Conservation (phyloP, 192 early-diverging fungal species). For the Haplosporangium gracile region DNA sequence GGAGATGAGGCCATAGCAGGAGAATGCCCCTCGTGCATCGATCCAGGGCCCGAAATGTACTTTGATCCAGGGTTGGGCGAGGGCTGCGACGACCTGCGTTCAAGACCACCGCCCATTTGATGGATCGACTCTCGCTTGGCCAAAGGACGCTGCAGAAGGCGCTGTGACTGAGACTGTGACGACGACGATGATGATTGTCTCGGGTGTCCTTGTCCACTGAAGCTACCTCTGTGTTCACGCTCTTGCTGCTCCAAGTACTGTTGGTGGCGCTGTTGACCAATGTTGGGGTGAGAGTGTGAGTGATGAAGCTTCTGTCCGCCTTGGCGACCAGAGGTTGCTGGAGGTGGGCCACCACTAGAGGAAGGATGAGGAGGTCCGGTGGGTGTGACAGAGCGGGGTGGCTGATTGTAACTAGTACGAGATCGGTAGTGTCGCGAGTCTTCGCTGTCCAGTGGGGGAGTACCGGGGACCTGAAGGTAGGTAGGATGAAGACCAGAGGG, state of each 20-base stretch:
- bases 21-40: slow-evolving; percentile 17
- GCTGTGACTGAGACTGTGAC: slow-evolving; percentile 17
- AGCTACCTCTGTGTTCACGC: slow-evolving; percentile 35
- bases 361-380: slow-evolving; percentile 12
- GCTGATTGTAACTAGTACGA: slow-evolving; percentile 8
- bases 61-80: slow-evolving; percentile 21
- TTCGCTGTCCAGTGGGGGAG: slow-evolving; percentile 32
- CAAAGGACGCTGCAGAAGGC: slow-evolving; percentile 7
- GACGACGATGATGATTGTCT: neutral
- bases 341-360: neutral
- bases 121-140: slow-evolving; percentile 37
- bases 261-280: slow-evolving; percentile 43
- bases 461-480: slow-evolving; percentile 34
- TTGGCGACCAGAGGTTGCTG: slow-evolving; percentile 1
- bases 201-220: slow-evolving; percentile 5
- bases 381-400: slow-evolving; percentile 17
- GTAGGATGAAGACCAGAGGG: neutral
- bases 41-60: slow-evolving; percentile 4
- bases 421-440: slow-evolving; percentile 34
- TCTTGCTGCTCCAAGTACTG: slow-evolving; percentile 51
- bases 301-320: slow-evolving; percentile 42
- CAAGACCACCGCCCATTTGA: slow-evolving; percentile 7
- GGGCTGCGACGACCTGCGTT: slow-evolving; percentile 42
- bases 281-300: slow-evolving; percentile 53
- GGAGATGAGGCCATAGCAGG: slow-evolving; percentile 41